These are phyloP conservation scores for Aspergillus affinis DNA, from an alignment of 495 filamentous ascomycete genomes.

Conservation along the genomic window DNA sequence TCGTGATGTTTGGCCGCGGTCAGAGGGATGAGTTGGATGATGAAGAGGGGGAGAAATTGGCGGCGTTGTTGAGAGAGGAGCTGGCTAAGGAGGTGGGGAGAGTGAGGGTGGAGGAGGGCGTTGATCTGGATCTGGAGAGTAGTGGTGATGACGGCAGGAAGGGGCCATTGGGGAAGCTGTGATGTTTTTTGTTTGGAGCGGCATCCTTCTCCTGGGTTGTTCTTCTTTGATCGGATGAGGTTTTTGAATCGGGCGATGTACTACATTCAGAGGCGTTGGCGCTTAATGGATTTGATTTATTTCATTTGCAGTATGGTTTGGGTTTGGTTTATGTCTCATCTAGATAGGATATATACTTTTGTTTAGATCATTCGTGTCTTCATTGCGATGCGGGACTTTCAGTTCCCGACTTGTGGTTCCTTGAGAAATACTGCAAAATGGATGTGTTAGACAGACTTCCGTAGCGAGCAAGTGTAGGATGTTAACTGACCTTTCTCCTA, in stretches of 20 bases:
- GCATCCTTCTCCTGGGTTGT: background rate
- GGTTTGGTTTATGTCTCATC: background rate
- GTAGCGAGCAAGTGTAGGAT: background rate
- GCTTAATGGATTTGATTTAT: background rate
- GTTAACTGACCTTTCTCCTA: constrained; percentile 53
- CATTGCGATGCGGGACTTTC: constrained; percentile 7
- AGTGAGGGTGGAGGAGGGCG: constrained; percentile 39
- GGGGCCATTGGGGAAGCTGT: constrained; percentile 23
- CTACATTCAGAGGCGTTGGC: background rate
- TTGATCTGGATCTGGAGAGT: constrained; percentile 39
- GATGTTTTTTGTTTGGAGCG: constrained; percentile 1
- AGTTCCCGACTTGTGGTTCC: constrained; percentile 1
- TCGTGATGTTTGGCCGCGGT: constrained; percentile 80
- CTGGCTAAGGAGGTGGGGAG: constrained; percentile 56
- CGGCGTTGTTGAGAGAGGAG: constrained; percentile 58
- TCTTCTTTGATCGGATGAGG: background rate
- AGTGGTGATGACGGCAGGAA: constrained; percentile 13
- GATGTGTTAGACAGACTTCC: background rate
- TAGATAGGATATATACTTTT: background rate
- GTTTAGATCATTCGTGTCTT: constrained; percentile 2
- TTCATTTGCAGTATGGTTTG: background rate
- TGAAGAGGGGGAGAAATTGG: constrained; percentile 69
- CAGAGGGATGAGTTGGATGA: constrained; percentile 82
- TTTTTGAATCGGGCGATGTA: background rate
- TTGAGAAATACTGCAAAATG: constrained; percentile 22